These are phyloP conservation scores for Xylaria sp. DNA, from an alignment of 2,329 filamentous ascomycete species.

Conservation along the genomic window DNA sequence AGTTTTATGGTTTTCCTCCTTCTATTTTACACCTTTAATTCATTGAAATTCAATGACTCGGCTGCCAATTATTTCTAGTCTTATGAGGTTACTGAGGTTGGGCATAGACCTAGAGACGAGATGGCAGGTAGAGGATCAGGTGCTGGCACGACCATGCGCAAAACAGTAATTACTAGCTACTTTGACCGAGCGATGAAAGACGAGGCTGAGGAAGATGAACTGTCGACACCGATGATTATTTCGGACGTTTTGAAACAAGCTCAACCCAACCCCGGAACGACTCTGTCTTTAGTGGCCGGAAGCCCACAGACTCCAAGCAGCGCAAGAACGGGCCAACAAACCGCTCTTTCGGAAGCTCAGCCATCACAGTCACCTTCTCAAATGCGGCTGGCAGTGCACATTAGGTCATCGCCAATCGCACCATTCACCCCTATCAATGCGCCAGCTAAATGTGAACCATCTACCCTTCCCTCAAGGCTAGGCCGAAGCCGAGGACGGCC, in stretches of 20 bases:
- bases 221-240: conserved; percentile 25
- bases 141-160: conserved; percentile 8
- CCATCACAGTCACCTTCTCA: conserved; percentile 24
- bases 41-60: not conserved
- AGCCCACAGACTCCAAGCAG: conserved; percentile 20
- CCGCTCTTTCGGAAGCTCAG: conserved; percentile 1
- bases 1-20: not conserved
- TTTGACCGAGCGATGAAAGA: not conserved
- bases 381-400: conserved; percentile 43
- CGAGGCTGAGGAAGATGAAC: conserved; percentile 22
- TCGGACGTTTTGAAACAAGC: conserved; percentile 31
- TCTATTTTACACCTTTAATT: not conserved
- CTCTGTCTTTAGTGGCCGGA: conserved; percentile 14
- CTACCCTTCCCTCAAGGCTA: conserved; percentile 14
- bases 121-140: conserved; percentile 23
- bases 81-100: not conserved
- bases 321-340: conserved; percentile 16
- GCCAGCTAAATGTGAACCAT: conserved; percentile 13
- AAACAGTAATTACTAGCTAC: not conserved
- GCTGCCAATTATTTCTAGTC: not conserved
- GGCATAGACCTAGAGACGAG: not conserved
- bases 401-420: conserved; percentile 39
- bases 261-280: conserved; percentile 10
- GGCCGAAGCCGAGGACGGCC: conserved; percentile 21
- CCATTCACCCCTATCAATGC: conserved; percentile 35